phyloP scores from a whole-genome alignment of 108 stramenopile species.

The Cyclotella baltica region DNA sequence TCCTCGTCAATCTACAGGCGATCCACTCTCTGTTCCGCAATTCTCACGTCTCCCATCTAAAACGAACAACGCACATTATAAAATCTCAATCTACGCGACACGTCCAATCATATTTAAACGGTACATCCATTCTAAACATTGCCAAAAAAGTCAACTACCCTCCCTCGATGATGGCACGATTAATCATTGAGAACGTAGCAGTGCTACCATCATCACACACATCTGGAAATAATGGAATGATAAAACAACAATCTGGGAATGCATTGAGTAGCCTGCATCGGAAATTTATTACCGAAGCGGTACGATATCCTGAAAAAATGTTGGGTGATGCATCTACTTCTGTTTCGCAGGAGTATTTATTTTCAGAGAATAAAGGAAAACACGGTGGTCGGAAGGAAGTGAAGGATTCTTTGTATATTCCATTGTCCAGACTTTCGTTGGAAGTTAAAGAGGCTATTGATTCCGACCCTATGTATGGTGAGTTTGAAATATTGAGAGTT shows the following conservation, averaged over 20 bases:
- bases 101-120: conserved; percentile 56
- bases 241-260: conserved; percentile 4
- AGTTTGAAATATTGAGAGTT: background rate
- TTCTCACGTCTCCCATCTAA: conserved; percentile 67
- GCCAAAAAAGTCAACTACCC: conserved; percentile 68
- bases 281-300: conserved; percentile 57
- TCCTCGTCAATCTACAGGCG: conserved; percentile 34
- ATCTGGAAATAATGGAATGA: background rate
- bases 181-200: conserved; percentile 68
- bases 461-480: conserved; percentile 80
- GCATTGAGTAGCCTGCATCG: background rate
- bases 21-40: conserved; percentile 75
- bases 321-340: conserved; percentile 48
- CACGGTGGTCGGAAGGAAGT: conserved; percentile 6
- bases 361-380: conserved; percentile 62
- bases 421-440: conserved; percentile 62
- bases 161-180: conserved; percentile 71
- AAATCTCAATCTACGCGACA: conserved; percentile 36
- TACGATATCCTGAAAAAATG: conserved; percentile 63
- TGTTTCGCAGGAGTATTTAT: conserved; percentile 57
- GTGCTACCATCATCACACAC: background rate
- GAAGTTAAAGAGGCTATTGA: conserved; percentile 74
- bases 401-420: conserved; percentile 6
- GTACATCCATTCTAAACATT: conserved; percentile 62
- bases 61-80: conserved; percentile 52